Evolutionary conservation across 2,329 filamentous ascomycete species (phyloP), one percentile per base, ranked within the genome.

Genomic region (Epichloe brachyelytri): DNA sequence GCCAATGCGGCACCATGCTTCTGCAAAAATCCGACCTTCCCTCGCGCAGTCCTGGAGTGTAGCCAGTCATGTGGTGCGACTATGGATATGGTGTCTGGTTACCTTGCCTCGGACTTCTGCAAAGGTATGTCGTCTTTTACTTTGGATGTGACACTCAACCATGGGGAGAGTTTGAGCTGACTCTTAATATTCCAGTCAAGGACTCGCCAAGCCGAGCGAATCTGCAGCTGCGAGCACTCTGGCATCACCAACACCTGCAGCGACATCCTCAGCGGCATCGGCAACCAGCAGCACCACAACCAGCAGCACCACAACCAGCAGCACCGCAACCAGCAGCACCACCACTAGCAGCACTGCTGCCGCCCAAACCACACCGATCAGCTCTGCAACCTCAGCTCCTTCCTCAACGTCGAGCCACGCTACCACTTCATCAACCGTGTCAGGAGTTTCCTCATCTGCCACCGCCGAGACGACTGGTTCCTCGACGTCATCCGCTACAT

Each of bases 11-110:
- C 59, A 19, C 57, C 60, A 15, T 76, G 73, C 54, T 62, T 75
- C 15, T 76, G 73, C 55, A 57, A 54, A 30, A 65, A 65, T 11
- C 49, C 60, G 1, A 58, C 58, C 19, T 70, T 70, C 49, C 45
- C 58, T 30, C 58, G 58, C 50, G 68, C 67, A n/a, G 63, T 74
- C 45, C 58, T 61, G 20, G 70, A 73, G 46, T 75, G 72, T 52
- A 64, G 57, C 43, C 58, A 60, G 12, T 44, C 49, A 10, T 66
- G 63, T 53, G 58, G 54, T 40, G 61, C 58, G 41, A 56, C 54
- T 11, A 47, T 54, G 12, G 55, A 54, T 22, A 58, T 59, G 36
- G 55, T 63, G 34, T 49, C 50, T 12, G 51, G 49, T 11, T 54
- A 49, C 22, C 49, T 65, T 10, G 48, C 51, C 12, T 47, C 46